These are phyloP conservation scores for Phytophthora megakarya DNA, from an alignment of 352 stramenopile species.

Conservation along the genomic window DNA sequence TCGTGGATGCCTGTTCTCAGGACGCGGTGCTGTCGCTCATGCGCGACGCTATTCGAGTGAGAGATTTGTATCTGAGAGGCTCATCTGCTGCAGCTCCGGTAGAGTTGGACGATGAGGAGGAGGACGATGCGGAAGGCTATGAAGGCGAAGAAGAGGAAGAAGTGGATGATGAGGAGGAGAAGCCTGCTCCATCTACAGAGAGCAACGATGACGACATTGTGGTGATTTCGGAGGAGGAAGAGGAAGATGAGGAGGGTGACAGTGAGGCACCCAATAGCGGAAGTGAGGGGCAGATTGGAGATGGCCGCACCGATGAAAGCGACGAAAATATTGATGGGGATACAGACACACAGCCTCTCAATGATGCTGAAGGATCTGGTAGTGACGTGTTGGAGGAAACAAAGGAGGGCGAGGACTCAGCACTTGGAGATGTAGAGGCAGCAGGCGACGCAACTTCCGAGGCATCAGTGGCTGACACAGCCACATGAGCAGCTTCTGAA, in stretches of 20 bases:
- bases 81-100: conserved; percentile 55
- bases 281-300: conserved; percentile 11
- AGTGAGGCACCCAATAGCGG: conserved; percentile 9
- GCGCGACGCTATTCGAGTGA: conserved; percentile 58
- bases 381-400: conserved; percentile 30
- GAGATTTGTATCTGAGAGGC: conserved; percentile 50
- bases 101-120: conserved; percentile 66
- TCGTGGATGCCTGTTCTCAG: conserved; percentile 65
- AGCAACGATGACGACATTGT: conserved; percentile 51
- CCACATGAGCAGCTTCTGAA: conserved; percentile 22
- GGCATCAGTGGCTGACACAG: conserved; percentile 3
- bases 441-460: conserved; percentile 2
- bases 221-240: conserved; percentile 60
- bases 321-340: conserved; percentile 24
- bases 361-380: conserved; percentile 12
- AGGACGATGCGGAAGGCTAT: conserved; percentile 26
- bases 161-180: conserved; percentile 35
- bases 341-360: conserved; percentile 15
- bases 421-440: conserved; percentile 38
- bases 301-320: conserved; percentile 4
- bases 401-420: conserved; percentile 31
- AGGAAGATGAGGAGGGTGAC: conserved; percentile 28
- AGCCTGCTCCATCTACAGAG: conserved; percentile 11
- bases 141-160: conserved; percentile 45
- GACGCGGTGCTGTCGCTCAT: conserved; percentile 61